Evolutionary conservation across 1,139 yeast genomes (phyloP).

Genomic region (Taphrina deformans): DNA sequence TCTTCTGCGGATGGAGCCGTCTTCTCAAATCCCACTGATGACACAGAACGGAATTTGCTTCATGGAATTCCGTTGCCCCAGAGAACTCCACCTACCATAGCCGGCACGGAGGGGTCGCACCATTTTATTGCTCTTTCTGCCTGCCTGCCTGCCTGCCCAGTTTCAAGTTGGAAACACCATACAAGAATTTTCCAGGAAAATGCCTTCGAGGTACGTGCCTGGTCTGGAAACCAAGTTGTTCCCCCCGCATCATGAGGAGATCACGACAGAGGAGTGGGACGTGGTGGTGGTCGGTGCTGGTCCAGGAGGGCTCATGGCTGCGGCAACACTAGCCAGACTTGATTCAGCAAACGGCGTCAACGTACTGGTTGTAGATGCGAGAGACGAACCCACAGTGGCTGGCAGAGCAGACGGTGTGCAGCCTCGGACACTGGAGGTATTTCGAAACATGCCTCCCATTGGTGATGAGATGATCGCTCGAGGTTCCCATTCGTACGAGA

Average conservation of each 20-base stretch:
- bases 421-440: slow-evolving; percentile 46
- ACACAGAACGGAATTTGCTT: background rate
- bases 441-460: slow-evolving; percentile 45
- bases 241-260: slow-evolving; percentile 4
- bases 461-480: slow-evolving; percentile 45
- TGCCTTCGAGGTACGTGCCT: background rate
- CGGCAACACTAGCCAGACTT: slow-evolving; percentile 45
- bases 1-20: too few relatives aligned
- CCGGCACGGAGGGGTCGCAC: slow-evolving; percentile 13
- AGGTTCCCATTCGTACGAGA: slow-evolving; percentile 45
- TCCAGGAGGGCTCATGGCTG: slow-evolving; percentile 45
- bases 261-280: slow-evolving; percentile 39
- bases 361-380: slow-evolving; percentile 46
- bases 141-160: too few relatives aligned
- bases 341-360: slow-evolving; percentile 41
- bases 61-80: background rate
- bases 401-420: slow-evolving; percentile 51
- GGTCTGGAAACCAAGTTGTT: slow-evolving; percentile 5
- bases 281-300: slow-evolving; percentile 50
- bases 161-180: too few relatives aligned
- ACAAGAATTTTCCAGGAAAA: too few relatives aligned
- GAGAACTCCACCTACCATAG: slow-evolving; percentile 4
- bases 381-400: slow-evolving; percentile 44
- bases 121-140: background rate
- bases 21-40: too few relatives aligned